Conservation (phyloP, 768 basidiomycete species). For the Leccinum uliginosum region DNA sequence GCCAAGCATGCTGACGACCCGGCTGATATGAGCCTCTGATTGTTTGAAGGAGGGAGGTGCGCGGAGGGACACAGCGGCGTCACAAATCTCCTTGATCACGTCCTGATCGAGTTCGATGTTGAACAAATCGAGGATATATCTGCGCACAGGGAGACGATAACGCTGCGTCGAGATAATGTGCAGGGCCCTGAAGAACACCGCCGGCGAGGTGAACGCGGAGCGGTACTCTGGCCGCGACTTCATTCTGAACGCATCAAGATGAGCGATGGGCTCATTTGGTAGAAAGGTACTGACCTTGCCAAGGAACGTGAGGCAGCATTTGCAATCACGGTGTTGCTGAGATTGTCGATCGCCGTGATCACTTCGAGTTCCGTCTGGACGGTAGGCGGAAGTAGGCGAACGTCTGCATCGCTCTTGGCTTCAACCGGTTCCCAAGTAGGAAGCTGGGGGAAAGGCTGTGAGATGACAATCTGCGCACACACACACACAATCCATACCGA, state of each 20-base stretch:
- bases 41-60: slow-evolving; percentile 42
- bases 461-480: slow-evolving; percentile 2
- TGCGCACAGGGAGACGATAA: slow-evolving; percentile 87
- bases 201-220: slow-evolving; percentile 68
- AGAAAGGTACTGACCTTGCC: slow-evolving; percentile 55
- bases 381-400: slow-evolving; percentile 59
- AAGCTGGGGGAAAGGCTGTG: slow-evolving; percentile 43
- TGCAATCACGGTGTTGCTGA: slow-evolving; percentile 93
- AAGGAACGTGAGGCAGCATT: slow-evolving; percentile 90
- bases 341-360: slow-evolving; percentile 85
- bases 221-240: slow-evolving; percentile 75
- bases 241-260: slow-evolving; percentile 45
- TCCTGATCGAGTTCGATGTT: slow-evolving; percentile 70
- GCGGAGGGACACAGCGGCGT: slow-evolving; percentile 48
- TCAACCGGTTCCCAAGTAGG: slow-evolving; percentile 56
- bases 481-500: slow-evolving; percentile 47
- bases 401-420: slow-evolving; percentile 30
- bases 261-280: not conserved
- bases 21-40: slow-evolving; percentile 38
- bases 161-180: slow-evolving; percentile 85
- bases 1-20: slow-evolving; percentile 62
- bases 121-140: slow-evolving; percentile 92
- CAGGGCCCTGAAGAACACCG: slow-evolving; percentile 79
- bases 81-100: slow-evolving; percentile 50
- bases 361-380: slow-evolving; percentile 76